Evolutionary conservation across 2,329 filamentous ascomycete species (phyloP).

Genomic region (Clarireedia monteithiana): DNA sequence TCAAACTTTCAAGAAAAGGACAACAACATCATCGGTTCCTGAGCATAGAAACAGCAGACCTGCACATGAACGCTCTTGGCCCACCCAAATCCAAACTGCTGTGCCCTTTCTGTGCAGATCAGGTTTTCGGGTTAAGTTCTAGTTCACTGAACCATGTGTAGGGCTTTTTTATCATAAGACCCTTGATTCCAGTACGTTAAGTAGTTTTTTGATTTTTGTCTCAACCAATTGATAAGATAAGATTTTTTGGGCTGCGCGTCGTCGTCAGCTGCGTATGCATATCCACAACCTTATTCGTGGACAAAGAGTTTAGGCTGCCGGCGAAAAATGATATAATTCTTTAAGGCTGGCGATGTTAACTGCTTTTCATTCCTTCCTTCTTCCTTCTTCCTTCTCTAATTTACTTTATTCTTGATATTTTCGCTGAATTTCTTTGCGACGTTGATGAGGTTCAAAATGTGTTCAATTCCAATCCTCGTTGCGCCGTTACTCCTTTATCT

Average conservation of each 20-base stretch:
- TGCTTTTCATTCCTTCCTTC: neutral
- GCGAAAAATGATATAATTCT: neutral
- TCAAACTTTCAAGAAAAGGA: too few species aligned
- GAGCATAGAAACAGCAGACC: too few species aligned
- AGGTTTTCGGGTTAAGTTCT: neutral
- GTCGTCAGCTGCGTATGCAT: conserved; percentile 2
- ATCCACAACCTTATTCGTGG: neutral
- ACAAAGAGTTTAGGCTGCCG: neutral
- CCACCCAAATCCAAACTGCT: neutral
- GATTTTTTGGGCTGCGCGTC: neutral
- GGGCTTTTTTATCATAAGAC: too few species aligned
- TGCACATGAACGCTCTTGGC: neutral
- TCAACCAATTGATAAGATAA: conserved; percentile 8
- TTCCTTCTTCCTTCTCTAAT: neutral
- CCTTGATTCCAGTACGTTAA: too few species aligned
- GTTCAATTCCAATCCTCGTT: neutral
- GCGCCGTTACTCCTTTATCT: neutral
- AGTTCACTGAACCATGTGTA: neutral
- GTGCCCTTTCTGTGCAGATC: neutral
- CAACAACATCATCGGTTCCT: too few species aligned
- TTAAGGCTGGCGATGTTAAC: neutral
- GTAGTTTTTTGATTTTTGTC: neutral
- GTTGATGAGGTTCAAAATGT: neutral
- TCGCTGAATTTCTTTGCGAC: neutral
- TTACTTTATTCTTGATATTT: neutral